Conservation (phyloP, 176 grass and related monocot species). For the Avena insularis region DNA sequence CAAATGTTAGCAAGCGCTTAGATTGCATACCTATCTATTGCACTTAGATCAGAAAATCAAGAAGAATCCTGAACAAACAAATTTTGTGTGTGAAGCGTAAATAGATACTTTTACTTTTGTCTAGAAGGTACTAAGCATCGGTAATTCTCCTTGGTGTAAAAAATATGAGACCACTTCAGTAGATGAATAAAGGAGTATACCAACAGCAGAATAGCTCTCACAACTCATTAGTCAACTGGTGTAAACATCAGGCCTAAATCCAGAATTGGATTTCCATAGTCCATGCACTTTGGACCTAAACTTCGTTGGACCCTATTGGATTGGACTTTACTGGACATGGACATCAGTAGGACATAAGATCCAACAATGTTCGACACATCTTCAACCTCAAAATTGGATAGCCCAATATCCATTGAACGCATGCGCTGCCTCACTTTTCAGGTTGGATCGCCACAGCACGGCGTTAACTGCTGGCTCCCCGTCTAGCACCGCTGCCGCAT, state of each 20-base stretch:
- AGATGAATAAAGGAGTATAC: slow-evolving; percentile 15
- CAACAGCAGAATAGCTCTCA: background rate
- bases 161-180: background rate
- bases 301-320: no score
- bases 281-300: no score
- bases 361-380: no score
- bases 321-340: no score
- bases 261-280: no score
- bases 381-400: no score
- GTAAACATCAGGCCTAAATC: background rate
- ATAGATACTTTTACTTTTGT: background rate
- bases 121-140: slow-evolving; percentile 19
- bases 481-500: no score
- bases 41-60: slow-evolving; percentile 9
- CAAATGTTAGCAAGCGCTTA: slow-evolving; percentile 12
- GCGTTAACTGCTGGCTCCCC: no score
- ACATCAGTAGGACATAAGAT: no score
- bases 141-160: background rate
- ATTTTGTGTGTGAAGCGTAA: background rate
- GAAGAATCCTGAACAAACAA: background rate
- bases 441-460: no score
- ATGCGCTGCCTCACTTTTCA: no score
- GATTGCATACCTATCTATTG: background rate
- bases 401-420: no score
- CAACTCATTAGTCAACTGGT: slow-evolving; percentile 3